Evolutionary conservation across 2,329 filamentous ascomycete genomes (phyloP).

Genomic region (Zymoseptoria crescenta): DNA sequence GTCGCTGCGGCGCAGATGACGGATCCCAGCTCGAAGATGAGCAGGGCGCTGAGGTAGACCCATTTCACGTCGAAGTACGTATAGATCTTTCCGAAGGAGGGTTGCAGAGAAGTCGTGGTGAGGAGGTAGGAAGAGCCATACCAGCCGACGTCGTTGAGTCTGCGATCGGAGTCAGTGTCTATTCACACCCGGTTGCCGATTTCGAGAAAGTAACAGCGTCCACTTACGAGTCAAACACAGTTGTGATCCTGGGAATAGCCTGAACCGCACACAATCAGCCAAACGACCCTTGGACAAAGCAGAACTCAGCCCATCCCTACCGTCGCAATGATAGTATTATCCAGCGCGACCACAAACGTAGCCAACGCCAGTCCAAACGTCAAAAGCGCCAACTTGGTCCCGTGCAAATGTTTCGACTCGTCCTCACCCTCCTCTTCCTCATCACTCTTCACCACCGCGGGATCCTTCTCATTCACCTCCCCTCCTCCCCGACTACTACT

Average conservation of each 20-base stretch:
- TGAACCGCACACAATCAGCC: not conserved
- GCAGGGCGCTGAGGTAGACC: slow-evolving; percentile 44
- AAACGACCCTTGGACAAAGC: too few relatives aligned
- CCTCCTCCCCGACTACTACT: not conserved
- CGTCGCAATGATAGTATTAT: slow-evolving; percentile 34
- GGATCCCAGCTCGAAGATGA: slow-evolving; percentile 44
- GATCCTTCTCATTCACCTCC: not conserved
- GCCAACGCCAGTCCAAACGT: slow-evolving; percentile 12
- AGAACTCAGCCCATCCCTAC: slow-evolving; percentile 13
- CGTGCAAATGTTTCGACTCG: slow-evolving; percentile 29
- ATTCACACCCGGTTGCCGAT: not conserved
- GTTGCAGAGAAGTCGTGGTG: slow-evolving; percentile 34
- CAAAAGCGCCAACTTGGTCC: slow-evolving; percentile 20
- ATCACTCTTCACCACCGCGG: not conserved
- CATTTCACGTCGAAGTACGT: slow-evolving; percentile 50
- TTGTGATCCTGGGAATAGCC: slow-evolving; percentile 37
- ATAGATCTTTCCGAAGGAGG: slow-evolving; percentile 49
- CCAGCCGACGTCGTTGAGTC: slow-evolving; percentile 41
- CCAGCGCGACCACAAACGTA: slow-evolving; percentile 22
- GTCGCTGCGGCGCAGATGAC: slow-evolving; percentile 45
- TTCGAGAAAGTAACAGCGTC: not conserved
- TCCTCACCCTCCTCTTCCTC: slow-evolving; percentile 23
- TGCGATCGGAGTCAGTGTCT: not conserved
- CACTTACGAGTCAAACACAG: slow-evolving; percentile 37
- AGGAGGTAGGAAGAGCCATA: slow-evolving; percentile 41